Conservation (phyloP, 805 yeast species). For the Nakazawaea pomicola region DNA sequence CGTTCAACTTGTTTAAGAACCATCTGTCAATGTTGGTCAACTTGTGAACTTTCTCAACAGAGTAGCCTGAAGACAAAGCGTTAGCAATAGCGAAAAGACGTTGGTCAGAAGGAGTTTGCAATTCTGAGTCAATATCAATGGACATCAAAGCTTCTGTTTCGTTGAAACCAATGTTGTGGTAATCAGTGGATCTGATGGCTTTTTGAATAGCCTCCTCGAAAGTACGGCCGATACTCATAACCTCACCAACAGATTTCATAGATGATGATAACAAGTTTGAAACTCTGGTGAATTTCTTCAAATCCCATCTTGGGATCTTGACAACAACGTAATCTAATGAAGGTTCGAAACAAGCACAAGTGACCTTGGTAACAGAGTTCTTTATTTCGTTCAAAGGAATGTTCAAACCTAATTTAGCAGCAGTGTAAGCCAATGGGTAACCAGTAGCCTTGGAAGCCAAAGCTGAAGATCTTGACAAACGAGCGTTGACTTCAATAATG, state of each 20-base stretch:
- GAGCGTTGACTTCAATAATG: slow-evolving; percentile 96
- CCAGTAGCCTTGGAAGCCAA: slow-evolving; percentile 98
- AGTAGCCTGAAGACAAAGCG: slow-evolving; percentile 82
- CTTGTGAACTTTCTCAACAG: slow-evolving; percentile 88
- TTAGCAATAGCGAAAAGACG: slow-evolving; percentile 95
- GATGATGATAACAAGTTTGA: slow-evolving; percentile 83
- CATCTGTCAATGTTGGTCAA: slow-evolving; percentile 92
- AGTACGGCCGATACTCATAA: slow-evolving; percentile 95
- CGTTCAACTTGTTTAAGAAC: slow-evolving; percentile 85
- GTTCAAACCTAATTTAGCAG: slow-evolving; percentile 93
- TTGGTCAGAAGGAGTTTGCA: slow-evolving; percentile 96
- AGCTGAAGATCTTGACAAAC: slow-evolving; percentile 97
- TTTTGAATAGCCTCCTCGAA: slow-evolving; percentile 97
- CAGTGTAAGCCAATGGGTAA: slow-evolving; percentile 96
- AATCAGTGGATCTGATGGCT: slow-evolving; percentile 95
- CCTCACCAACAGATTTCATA: slow-evolving; percentile 99
- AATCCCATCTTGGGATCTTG: slow-evolving; percentile 98
- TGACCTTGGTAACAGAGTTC: slow-evolving; percentile 89
- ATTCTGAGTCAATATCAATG: slow-evolving; percentile 86
- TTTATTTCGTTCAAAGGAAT: slow-evolving; percentile 87
- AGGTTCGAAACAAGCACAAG: slow-evolving; percentile 97
- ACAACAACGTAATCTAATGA: slow-evolving; percentile 95
- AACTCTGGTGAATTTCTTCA: slow-evolving; percentile 91
- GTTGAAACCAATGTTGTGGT: slow-evolving; percentile 91
- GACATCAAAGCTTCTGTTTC: slow-evolving; percentile 82